Evolutionary conservation across 1,284 basidiomycete species (phyloP).

Genomic region (Meira nashicola): DNA sequence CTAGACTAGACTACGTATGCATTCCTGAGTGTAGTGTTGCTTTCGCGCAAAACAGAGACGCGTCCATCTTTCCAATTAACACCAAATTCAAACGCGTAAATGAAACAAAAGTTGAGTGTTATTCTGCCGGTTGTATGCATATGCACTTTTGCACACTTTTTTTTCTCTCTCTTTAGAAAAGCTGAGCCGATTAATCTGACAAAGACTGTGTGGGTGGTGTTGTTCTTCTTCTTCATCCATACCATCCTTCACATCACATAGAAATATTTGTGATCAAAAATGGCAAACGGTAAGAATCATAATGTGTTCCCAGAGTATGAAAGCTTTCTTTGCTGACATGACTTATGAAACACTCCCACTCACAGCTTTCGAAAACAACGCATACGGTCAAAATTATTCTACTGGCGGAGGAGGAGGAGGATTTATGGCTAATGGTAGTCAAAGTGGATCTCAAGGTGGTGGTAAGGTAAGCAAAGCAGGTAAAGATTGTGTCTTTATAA

Average conservation of each 20-base stretch:
- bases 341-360: not conserved
- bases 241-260: not conserved
- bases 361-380: slow-evolving; percentile 16
- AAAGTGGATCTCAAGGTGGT: not conserved
- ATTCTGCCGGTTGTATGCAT: too few relatives aligned
- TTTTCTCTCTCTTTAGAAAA: too few relatives aligned
- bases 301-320: not conserved
- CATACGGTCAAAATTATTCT: slow-evolving; percentile 37
- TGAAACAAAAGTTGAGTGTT: too few relatives aligned
- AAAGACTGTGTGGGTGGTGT: not conserved
- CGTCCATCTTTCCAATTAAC: too few relatives aligned
- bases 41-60: too few relatives aligned
- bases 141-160: too few relatives aligned
- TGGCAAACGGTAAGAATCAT: not conserved
- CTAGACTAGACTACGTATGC: too few relatives aligned
- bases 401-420: slow-evolving; percentile 35
- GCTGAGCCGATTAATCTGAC: not conserved
- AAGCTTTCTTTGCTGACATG: not conserved
- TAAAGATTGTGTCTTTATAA: not conserved
- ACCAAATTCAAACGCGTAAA: too few relatives aligned
- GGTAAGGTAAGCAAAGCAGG: not conserved
- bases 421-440: slow-evolving; percentile 27
- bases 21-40: too few relatives aligned
- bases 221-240: not conserved
- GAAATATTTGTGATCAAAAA: not conserved